These are phyloP conservation scores for Blastomyces parvus DNA, from an alignment of 2,329 filamentous ascomycete genomes.

Conservation along the genomic window DNA sequence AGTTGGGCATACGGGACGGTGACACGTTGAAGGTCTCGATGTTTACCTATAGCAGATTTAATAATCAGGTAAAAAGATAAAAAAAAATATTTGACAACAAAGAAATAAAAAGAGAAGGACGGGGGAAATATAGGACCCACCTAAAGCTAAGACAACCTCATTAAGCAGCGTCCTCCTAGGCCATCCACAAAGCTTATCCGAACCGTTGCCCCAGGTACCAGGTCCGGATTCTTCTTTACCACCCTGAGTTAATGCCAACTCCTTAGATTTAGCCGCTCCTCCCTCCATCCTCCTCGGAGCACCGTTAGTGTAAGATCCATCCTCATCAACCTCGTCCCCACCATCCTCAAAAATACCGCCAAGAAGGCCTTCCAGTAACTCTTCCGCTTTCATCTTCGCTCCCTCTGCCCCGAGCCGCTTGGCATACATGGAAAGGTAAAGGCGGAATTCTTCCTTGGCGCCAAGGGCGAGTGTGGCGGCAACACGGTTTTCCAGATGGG, in stretches of 20 bases:
- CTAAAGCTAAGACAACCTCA: constrained; percentile 84
- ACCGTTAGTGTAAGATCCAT: constrained; percentile 20
- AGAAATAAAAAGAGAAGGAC: background rate
- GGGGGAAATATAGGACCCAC: constrained; percentile 45
- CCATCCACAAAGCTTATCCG: constrained; percentile 79
- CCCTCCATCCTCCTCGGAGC: constrained; percentile 14
- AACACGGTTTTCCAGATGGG: constrained; percentile 88
- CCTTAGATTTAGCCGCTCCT: constrained; percentile 13
- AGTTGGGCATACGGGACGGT: constrained; percentile 90
- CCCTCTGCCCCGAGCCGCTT: constrained; percentile 91
- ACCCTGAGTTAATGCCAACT: background rate
- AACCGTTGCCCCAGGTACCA: constrained; percentile 55
- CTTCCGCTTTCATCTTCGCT: constrained; percentile 78
- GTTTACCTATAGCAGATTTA: constrained; percentile 61
- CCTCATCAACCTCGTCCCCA: constrained; percentile 32
- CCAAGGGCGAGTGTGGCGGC: constrained; percentile 78
- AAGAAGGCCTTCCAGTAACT: constrained; percentile 71
- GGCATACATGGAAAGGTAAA: constrained; percentile 97
- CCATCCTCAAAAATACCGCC: constrained; percentile 55
- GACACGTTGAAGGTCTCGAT: constrained; percentile 82
- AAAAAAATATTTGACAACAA: constrained; percentile 9
- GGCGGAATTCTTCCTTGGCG: constrained; percentile 81
- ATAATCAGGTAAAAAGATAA: constrained; percentile 16
- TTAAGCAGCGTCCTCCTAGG: constrained; percentile 76
- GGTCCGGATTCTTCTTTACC: constrained; percentile 23